These are phyloP conservation scores for Coprinopsis cinerea DNA, from an alignment of 768 basidiomycete species.

Conservation along the genomic window DNA sequence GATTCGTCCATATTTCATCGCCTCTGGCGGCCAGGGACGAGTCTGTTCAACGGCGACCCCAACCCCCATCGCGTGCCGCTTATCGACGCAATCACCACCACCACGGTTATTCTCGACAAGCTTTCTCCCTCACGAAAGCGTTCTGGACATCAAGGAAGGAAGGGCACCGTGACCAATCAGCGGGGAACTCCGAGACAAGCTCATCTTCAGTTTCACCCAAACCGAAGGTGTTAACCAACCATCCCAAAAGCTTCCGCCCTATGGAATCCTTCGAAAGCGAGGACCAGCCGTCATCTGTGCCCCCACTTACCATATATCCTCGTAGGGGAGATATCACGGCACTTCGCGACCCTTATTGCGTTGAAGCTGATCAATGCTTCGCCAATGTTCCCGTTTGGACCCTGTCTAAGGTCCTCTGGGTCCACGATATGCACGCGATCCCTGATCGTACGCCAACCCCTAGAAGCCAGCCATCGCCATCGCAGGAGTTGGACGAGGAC, in stretches of 20 bases:
- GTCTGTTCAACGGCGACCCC: background rate
- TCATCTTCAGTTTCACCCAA: background rate
- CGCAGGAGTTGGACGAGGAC: slow-evolving; percentile 1
- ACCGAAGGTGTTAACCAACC: background rate
- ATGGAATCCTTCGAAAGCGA: slow-evolving; percentile 10
- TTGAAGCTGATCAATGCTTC: slow-evolving; percentile 55
- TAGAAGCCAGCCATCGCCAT: background rate
- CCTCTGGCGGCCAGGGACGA: background rate
- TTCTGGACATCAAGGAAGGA: slow-evolving; percentile 57
- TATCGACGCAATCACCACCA: slow-evolving; percentile 23
- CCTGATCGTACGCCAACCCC: slow-evolving; percentile 13
- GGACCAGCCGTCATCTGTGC: slow-evolving; percentile 10
- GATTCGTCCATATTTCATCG: background rate
- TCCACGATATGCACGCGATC: slow-evolving; percentile 48
- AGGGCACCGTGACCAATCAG: slow-evolving; percentile 38
- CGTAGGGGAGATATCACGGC: slow-evolving; percentile 57
- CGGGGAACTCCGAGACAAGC: slow-evolving; percentile 10
- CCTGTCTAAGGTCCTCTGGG: slow-evolving; percentile 59
- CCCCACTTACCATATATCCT: slow-evolving; percentile 45
- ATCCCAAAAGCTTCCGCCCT: background rate
- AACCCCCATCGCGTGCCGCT: background rate
- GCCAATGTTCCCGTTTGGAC: slow-evolving; percentile 56
- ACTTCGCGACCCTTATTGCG: slow-evolving; percentile 52
- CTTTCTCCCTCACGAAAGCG: slow-evolving; percentile 52
- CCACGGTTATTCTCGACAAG: slow-evolving; percentile 59